Evolutionary conservation across 345 rosid species (phyloP), one percentile per base, ranked within the genome.

Genomic region (Syzygium grande): DNA sequence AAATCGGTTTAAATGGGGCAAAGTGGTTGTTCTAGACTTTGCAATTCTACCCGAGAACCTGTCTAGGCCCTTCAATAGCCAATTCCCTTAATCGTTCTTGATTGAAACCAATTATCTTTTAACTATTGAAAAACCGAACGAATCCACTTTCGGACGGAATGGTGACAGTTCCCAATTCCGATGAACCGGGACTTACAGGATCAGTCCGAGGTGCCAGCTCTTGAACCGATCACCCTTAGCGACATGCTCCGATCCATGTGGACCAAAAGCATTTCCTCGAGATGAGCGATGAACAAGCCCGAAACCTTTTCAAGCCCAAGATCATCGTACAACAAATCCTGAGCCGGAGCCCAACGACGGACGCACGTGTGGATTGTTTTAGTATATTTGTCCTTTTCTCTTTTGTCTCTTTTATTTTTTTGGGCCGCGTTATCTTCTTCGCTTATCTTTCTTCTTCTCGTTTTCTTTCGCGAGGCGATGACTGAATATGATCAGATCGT

Each of bases 1-100:
- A 17, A 0, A 34, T 73, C 0, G 25, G 6, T 73, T 17, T 22
- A 73, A 17, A 73, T 34, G 7, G 23, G 79, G 23, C 34, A 38
- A 1, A 11, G 2, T 34, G 25, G 1, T 19, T 3, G 49, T 19
- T 73, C 14, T 34, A 19, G 25, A 49, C 7, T 73, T 5, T 4
- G 13, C 13, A 17, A 2, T 21, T 68, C 3, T 30, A 17, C 12
- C 4, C 3, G 0, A 34, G 25, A 34, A 41, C 7, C 1, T 1
- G 1, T 73, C 19, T 19, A 2, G 3, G 6, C 43, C 1, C 0
- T 0, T 34, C 19, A 11, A 73, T 34, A 38, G 21, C 6, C 7
- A 4, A 1, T 73, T 73, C 49, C 9, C 80, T 41, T 38, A 11
- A 19, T 17, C 1, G 1, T 9, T 34, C 1, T 34, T 21, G 6